These are phyloP conservation scores for Suillus fuscotomentosus DNA, from an alignment of 768 basidiomycete genomes.

Conservation along the genomic window DNA sequence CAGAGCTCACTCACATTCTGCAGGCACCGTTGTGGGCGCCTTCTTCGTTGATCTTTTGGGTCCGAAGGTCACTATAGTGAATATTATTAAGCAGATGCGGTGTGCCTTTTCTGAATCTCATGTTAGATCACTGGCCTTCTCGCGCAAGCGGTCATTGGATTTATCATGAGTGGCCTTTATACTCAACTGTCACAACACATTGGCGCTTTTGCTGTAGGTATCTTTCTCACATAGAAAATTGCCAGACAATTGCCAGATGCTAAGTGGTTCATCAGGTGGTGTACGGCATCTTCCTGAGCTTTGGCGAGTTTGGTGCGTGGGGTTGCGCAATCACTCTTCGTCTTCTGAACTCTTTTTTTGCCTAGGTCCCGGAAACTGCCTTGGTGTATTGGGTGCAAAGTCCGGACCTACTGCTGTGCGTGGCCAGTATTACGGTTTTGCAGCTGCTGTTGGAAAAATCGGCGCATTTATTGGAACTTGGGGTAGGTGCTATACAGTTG, in stretches of 20 bases:
- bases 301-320: slow-evolving; percentile 76
- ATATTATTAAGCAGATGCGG: not conserved
- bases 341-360: slow-evolving; percentile 6
- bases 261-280: slow-evolving; percentile 48
- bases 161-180: slow-evolving; percentile 89
- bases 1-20: slow-evolving; percentile 13
- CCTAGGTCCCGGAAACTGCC: slow-evolving; percentile 77
- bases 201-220: slow-evolving; percentile 69
- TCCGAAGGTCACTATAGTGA: slow-evolving; percentile 74
- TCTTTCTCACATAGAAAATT: not conserved
- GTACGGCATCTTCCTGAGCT: slow-evolving; percentile 88
- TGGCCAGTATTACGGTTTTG: slow-evolving; percentile 83
- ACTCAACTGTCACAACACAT: slow-evolving; percentile 56
- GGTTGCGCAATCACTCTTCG: not conserved
- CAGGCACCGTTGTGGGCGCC: slow-evolving; percentile 67
- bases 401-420: slow-evolving; percentile 82
- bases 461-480: slow-evolving; percentile 85
- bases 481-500: slow-evolving; percentile 42
- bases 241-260: not conserved
- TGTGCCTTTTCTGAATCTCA: not conserved
- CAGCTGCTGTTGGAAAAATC: slow-evolving; percentile 83
- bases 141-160: slow-evolving; percentile 72
- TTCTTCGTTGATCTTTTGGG: slow-evolving; percentile 75
- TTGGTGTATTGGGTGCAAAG: slow-evolving; percentile 86
- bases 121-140: slow-evolving; percentile 64